phyloP scores from a whole-genome alignment of 2,329 filamentous ascomycete species.

The Aspergillus vadensis region DNA sequence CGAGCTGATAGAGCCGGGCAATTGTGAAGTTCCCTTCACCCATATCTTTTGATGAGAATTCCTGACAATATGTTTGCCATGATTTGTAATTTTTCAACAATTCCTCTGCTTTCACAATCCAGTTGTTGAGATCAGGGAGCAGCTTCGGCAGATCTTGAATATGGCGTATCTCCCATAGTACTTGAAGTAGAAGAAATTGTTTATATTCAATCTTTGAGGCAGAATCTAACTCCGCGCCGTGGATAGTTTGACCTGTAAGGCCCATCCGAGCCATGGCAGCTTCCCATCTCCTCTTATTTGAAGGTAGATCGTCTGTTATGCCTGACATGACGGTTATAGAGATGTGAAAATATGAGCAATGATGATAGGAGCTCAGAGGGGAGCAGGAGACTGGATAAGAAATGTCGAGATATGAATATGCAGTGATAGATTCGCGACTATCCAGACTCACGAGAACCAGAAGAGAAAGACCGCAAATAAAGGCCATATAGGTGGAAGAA shows the following conservation, averaged over 20 bases:
- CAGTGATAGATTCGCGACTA: no score
- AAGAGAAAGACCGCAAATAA: no score
- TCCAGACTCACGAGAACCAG: no score
- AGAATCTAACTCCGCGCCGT: constrained; percentile 9
- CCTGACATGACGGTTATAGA: no score
- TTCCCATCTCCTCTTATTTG: no score
- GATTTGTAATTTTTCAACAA: not conserved
- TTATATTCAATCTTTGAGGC: constrained; percentile 2
- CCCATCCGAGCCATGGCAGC: not conserved
- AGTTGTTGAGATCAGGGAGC: not conserved
- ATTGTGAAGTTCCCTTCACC: constrained; percentile 8
- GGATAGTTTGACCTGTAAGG: constrained; percentile 6
- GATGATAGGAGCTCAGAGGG: no score
- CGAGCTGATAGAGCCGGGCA: constrained; percentile 11
- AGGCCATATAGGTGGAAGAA: no score
- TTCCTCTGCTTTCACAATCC: not conserved
- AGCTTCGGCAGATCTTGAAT: not conserved
- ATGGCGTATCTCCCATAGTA: no score
- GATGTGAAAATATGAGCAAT: no score
- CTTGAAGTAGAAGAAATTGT: constrained; percentile 11
- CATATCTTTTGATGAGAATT: not conserved
- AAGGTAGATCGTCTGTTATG: no score
- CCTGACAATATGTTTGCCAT: constrained; percentile 5
- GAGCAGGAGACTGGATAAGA: no score
- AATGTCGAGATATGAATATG: no score